Conservation (phyloP, 2,329 filamentous ascomycete species). For the Pseudonectria buxi region DNA sequence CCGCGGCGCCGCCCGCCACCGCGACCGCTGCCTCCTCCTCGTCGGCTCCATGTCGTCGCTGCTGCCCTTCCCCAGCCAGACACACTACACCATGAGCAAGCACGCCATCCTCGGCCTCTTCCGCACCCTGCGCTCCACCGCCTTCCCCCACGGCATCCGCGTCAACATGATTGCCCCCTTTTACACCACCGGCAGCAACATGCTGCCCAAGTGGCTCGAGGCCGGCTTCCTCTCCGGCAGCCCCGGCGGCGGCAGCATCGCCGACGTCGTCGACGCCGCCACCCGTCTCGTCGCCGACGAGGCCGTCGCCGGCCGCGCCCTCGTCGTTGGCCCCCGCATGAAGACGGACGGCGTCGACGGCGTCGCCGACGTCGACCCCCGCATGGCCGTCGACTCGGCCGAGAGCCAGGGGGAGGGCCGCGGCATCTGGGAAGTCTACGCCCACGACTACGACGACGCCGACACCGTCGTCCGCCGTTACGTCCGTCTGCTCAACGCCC, state of each 20-base stretch:
- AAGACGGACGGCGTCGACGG: constrained; percentile 11
- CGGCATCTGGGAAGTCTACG: constrained; percentile 55
- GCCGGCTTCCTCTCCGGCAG: constrained; percentile 49
- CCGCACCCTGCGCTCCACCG: constrained; percentile 47
- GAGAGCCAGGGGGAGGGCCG: constrained; percentile 34
- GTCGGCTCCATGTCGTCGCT: constrained; percentile 56
- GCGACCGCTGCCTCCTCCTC: constrained; percentile 56
- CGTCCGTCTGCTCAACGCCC: constrained; percentile 45
- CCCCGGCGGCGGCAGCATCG: constrained; percentile 40
- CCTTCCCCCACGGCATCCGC: constrained; percentile 43
- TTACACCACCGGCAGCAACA: constrained; percentile 54
- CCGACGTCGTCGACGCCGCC: constrained; percentile 57
- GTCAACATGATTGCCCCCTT: constrained; percentile 63
- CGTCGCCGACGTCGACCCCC: constrained; percentile 27
- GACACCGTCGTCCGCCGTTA: constrained; percentile 51
- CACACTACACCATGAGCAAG: constrained; percentile 56
- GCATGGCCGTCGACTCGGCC: constrained; percentile 21
- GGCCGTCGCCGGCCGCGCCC: constrained; percentile 46
- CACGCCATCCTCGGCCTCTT: constrained; percentile 62
- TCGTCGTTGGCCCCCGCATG: constrained; percentile 52
- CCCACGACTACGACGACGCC: constrained; percentile 48
- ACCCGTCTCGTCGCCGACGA: constrained; percentile 56
- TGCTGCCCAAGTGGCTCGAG: constrained; percentile 40
- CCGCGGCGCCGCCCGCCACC: background rate
- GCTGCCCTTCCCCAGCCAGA: constrained; percentile 34